Evolutionary conservation across 768 basidiomycete species (phyloP), one percentile per base, ranked within the genome.

Genomic region (Leccinum fibrillosum): DNA sequence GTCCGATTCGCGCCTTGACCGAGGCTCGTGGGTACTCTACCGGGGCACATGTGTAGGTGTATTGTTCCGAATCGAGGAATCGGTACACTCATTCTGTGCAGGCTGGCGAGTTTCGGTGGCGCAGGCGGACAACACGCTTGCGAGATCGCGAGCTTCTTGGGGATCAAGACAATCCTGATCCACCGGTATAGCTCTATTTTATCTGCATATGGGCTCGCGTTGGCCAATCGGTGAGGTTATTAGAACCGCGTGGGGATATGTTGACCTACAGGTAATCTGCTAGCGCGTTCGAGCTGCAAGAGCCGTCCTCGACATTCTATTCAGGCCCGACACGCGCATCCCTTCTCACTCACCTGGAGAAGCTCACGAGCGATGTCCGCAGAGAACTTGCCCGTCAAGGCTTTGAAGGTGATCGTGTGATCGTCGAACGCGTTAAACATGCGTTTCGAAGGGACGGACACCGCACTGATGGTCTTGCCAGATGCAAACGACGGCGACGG

Each of bases 381-480:
- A 69, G 71, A 2, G 91, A 92, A 69, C 81, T 96, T 25, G 67
- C 72, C 56, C 79, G 77, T 25, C 94, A 97, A 71, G 95, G 94
- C 1, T 96, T 97, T 69, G 82, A 84, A 65, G 85, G 78, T 10
- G 76, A 82, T 10, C 81, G 85, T n/a, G 81, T 96, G 52, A 77
- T 80, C 54, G 73, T 89, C 5, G 94, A 96, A 71, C 81, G 88
- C 21, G 86, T 76, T 93, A 48, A 94, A 94, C 67, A 94, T 94
- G 92, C 85, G 93, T 21, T 95, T 94, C 63, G 90, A 94, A 51
- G 94, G 94, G 3, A 94, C 92, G 0, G 94, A 96, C 73, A 98
- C 96, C 0, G 83, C 94, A 15, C 72, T 98, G 63, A 96, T 98
- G 92, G 83, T 94, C 12, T 75, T 92, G 12, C 84, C 88, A 0